Conservation (phyloP, 257 asterid species). For the Solanum peruvianum region DNA sequence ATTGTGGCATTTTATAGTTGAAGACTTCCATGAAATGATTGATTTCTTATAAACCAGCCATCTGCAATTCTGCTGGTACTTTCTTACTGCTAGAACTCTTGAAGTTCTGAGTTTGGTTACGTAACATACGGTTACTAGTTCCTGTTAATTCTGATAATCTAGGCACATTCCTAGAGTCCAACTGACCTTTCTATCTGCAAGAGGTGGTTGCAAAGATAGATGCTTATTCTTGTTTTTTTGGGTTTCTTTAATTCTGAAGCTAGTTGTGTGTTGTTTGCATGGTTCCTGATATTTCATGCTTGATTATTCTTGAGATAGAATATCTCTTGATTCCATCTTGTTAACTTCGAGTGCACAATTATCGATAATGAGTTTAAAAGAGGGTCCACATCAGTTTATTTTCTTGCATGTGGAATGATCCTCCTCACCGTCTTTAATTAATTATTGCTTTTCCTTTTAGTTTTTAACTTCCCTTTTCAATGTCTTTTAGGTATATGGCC, state of each 20-base stretch:
- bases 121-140: background rate
- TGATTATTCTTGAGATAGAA: background rate
- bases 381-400: background rate
- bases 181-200: background rate
- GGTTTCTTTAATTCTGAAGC: background rate
- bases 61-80: background rate
- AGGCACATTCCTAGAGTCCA: background rate
- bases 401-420: background rate
- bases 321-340: background rate
- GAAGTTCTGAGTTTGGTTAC: background rate
- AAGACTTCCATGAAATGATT: background rate
- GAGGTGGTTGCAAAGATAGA: background rate
- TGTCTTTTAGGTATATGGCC: conserved; percentile 78
- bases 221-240: background rate
- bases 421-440: background rate
- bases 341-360: background rate
- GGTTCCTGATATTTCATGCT: background rate
- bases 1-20: background rate
- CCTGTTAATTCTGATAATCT: background rate
- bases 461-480: background rate
- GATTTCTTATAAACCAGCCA: background rate
- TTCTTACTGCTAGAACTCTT: background rate
- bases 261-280: background rate
- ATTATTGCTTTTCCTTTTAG: background rate
- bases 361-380: background rate